phyloP scores from a whole-genome alignment of 2,329 filamentous ascomycete species.

The Exophiala spinifera region DNA sequence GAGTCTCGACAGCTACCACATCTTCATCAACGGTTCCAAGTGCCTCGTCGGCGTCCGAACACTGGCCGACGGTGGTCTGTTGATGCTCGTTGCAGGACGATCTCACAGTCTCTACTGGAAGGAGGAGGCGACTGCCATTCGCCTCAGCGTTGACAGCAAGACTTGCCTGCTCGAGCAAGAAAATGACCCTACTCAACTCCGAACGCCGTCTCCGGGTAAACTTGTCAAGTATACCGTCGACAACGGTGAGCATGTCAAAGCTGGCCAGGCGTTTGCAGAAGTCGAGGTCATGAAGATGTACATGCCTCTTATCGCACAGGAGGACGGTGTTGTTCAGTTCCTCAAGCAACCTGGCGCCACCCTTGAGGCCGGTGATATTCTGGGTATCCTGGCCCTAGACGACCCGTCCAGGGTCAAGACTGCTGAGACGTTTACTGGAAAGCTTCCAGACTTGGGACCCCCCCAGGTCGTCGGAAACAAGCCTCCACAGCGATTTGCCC shows the following conservation, averaged over 20 bases:
- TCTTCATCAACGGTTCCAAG: conserved; percentile 99
- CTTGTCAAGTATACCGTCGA: conserved; percentile 97
- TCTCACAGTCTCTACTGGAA: conserved; percentile 99
- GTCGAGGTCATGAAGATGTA: conserved; percentile 99
- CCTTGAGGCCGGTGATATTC: conserved; percentile 93
- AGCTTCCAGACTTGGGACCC: conserved; percentile 80
- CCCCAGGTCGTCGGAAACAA: conserved; percentile 88
- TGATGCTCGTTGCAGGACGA: conserved; percentile 84
- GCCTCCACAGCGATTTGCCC: conserved; percentile 79
- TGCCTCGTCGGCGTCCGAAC: conserved; percentile 89
- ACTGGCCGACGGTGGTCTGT: conserved; percentile 86
- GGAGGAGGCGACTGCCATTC: conserved; percentile 93
- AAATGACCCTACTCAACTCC: conserved; percentile 95
- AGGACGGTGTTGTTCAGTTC: conserved; percentile 93
- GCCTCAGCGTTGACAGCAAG: conserved; percentile 95
- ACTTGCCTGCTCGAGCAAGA: conserved; percentile 97
- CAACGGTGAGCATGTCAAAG: conserved; percentile 87
- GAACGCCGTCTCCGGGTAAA: conserved; percentile 92
- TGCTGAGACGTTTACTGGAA: conserved; percentile 86
- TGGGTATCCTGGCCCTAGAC: conserved; percentile 94
- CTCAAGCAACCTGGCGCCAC: conserved; percentile 99
- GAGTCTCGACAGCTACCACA: conserved; percentile 87
- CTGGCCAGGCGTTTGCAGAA: conserved; percentile 90
- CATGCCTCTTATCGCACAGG: conserved; percentile 93
- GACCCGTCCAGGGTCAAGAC: conserved; percentile 96